Percentiles rank a stretch among this genome's conserved stretches.
These are phyloP conservation scores for Hibiscus tridactylites DNA, from an alignment of 345 rosid genomes.

Conservation along the genomic window DNA sequence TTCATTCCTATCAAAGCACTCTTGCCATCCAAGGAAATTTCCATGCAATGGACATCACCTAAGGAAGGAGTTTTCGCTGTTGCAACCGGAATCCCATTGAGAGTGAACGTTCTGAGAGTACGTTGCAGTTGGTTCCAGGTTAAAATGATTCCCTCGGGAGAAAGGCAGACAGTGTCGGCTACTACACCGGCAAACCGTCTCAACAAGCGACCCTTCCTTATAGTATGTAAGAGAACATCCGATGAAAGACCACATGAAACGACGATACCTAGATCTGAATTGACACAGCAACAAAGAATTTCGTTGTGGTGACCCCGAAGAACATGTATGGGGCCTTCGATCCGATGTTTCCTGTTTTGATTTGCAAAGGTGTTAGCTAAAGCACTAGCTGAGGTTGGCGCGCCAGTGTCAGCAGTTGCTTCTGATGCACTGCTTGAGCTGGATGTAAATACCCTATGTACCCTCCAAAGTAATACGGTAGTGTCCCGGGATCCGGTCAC, in stretches of 20 bases:
- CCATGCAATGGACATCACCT: conserved; percentile 67
- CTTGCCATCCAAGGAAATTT: conserved; percentile 71
- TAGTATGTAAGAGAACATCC: conserved; percentile 68
- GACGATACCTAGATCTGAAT: conserved; percentile 78
- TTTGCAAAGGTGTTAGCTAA: conserved; percentile 35
- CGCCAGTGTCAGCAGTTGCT: conserved; percentile 33
- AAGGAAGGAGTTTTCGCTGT: conserved; percentile 58
- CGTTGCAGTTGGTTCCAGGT: conserved; percentile 58
- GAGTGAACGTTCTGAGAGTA: conserved; percentile 60
- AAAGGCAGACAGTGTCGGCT: conserved; percentile 74
- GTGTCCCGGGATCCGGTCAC: conserved; percentile 87
- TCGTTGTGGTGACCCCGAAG: conserved; percentile 79
- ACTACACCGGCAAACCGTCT: conserved; percentile 68
- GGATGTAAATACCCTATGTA: conserved; percentile 46
- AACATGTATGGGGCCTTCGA: conserved; percentile 94
- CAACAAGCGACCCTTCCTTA: conserved; percentile 78
- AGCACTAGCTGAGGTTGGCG: conserved; percentile 32
- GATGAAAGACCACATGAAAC: conserved; percentile 71
- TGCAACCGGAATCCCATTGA: conserved; percentile 61
- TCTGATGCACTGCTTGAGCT: conserved; percentile 46
- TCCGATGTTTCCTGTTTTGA: conserved; percentile 46
- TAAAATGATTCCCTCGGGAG: conserved; percentile 72
- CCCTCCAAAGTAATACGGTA: conserved; percentile 90
- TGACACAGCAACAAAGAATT: conserved; percentile 67
- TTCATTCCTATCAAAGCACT: conserved; percentile 69